Evolutionary conservation across 2,329 filamentous ascomycete species (phyloP).

Genomic region (Paecilomyces variotii): DNA sequence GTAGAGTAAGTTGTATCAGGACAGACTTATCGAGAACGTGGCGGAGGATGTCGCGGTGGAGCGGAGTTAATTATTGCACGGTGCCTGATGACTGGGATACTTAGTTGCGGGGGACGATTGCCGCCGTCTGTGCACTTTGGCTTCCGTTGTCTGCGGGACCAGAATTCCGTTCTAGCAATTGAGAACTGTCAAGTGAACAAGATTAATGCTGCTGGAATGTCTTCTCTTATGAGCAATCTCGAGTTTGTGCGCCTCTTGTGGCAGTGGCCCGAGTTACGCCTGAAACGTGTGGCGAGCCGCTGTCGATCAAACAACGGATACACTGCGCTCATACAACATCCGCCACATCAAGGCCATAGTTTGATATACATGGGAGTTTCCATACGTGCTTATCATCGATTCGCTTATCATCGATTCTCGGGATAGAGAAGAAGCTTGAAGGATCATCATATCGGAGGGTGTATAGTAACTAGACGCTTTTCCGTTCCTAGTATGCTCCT

Average conservation of each 20-base stretch:
- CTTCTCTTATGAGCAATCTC: not conserved
- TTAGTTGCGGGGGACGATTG: slow-evolving; percentile 13
- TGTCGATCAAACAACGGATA: not conserved
- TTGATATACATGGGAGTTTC: too few species aligned
- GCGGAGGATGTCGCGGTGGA: slow-evolving; percentile 3
- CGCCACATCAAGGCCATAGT: too few species aligned
- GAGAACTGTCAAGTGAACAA: not conserved
- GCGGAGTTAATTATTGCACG: not conserved
- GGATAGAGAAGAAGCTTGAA: too few species aligned
- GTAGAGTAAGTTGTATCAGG: slow-evolving; percentile 14
- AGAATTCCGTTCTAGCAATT: not conserved
- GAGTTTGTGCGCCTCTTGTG: slow-evolving; percentile 3
- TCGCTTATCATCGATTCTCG: too few species aligned
- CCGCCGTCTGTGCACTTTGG: slow-evolving; percentile 14
- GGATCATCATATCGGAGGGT: not conserved
- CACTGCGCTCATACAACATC: slow-evolving; percentile 1
- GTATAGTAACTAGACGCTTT: not conserved
- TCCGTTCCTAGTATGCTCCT: not conserved
- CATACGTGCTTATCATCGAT: too few species aligned
- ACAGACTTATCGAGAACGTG: slow-evolving; percentile 22
- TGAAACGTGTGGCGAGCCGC: not conserved
- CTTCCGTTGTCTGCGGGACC: not conserved
- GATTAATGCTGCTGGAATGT: not conserved
- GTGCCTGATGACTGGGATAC: slow-evolving; percentile 16
- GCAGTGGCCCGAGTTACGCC: not conserved